phyloP scores from a whole-genome alignment of 345 rosid species.

The Linum trigynum region DNA sequence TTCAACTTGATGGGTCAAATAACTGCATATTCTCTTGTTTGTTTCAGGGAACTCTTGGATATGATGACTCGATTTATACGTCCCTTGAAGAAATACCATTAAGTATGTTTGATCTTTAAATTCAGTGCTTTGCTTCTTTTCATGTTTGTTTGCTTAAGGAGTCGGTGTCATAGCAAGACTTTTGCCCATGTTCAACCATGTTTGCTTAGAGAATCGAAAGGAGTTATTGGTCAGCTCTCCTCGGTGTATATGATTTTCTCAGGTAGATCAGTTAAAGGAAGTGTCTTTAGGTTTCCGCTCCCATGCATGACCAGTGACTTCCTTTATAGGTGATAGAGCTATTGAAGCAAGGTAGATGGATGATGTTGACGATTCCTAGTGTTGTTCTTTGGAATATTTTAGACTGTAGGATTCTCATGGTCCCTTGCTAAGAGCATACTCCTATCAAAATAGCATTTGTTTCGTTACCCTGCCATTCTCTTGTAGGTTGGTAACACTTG shows the following conservation, averaged over 20 bases:
- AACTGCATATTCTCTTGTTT: slow-evolving; percentile 12
- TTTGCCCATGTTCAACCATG: no score
- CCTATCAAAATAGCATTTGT: no score
- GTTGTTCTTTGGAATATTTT: not conserved
- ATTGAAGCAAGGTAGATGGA: not conserved
- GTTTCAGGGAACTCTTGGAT: slow-evolving; percentile 60
- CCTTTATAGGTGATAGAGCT: not conserved
- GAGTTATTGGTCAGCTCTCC: no score
- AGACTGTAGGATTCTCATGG: not conserved
- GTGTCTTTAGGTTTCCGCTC: no score
- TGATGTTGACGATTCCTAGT: not conserved
- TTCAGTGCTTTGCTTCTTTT: slow-evolving; percentile 13
- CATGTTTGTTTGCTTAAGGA: not conserved
- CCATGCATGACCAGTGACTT: not conserved
- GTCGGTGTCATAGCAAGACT: no score
- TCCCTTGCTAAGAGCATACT: not conserved
- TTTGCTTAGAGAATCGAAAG: no score
- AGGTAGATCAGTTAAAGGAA: no score
- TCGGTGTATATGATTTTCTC: no score
- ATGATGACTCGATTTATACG: slow-evolving; percentile 92
- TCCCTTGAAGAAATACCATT: slow-evolving; percentile 95
- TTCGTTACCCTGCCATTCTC: no score
- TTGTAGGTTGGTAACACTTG: not conserved
- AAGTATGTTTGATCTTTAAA: slow-evolving; percentile 42
- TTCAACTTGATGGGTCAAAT: not conserved